A percentile compares a stretch with the other conserved stretches of the same genome.
Evolutionary conservation across 2,329 filamentous ascomycete species (phyloP).

Genomic region (Apiospora aurea): DNA sequence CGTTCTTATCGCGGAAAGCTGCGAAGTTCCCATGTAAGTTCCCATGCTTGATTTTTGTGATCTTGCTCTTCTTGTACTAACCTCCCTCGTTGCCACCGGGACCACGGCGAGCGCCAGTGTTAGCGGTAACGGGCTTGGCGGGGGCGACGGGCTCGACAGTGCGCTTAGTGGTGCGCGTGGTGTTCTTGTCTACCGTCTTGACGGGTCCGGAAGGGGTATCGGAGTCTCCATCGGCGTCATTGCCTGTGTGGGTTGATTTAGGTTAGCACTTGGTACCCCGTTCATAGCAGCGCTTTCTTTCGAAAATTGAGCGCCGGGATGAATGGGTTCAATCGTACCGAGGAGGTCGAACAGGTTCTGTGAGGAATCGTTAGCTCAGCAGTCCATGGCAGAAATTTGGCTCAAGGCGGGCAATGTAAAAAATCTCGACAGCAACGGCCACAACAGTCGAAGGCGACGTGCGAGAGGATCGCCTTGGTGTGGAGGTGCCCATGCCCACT

Average conservation of each 20-base stretch:
- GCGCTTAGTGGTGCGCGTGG: slow-evolving; percentile 80
- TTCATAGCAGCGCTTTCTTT: slow-evolving; percentile 26
- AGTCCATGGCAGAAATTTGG: slow-evolving; percentile 11
- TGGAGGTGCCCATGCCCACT: neutral
- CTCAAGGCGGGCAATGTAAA: neutral
- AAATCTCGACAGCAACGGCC: neutral
- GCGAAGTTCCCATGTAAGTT: slow-evolving; percentile 28
- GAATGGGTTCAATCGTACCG: slow-evolving; percentile 68
- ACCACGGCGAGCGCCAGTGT: slow-evolving; percentile 59
- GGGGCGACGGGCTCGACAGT: slow-evolving; percentile 81
- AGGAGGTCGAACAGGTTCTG: slow-evolving; percentile 99
- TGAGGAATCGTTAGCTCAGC: slow-evolving; percentile 8
- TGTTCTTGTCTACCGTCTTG: slow-evolving; percentile 87
- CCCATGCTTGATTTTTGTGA: neutral
- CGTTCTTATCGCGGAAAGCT: slow-evolving; percentile 92
- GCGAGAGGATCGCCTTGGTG: slow-evolving; percentile 23
- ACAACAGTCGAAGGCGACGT: slow-evolving; percentile 24
- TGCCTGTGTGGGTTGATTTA: slow-evolving; percentile 53
- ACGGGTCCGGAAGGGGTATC: slow-evolving; percentile 82
- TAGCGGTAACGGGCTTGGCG: slow-evolving; percentile 48
- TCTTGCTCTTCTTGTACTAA: slow-evolving; percentile 56
- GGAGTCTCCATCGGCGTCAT: slow-evolving; percentile 64
- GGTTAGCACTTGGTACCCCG: slow-evolving; percentile 32
- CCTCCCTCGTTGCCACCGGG: slow-evolving; percentile 85
- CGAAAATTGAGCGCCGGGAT: slow-evolving; percentile 32